Conservation (phyloP, 139 green algal species). For the Nannochloris sp. region DNA sequence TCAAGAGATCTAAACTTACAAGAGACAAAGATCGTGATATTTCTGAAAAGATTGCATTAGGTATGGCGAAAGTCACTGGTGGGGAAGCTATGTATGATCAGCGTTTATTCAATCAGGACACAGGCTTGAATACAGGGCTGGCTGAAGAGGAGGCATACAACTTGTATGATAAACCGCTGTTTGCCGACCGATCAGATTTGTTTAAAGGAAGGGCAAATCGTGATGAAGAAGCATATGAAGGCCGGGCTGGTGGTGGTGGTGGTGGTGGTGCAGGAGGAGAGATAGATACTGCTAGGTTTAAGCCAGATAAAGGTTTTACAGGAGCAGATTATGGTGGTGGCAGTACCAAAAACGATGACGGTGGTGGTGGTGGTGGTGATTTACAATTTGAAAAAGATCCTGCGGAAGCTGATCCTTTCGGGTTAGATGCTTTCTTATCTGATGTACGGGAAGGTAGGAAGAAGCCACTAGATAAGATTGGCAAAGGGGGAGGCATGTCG, state of each 20-base stretch:
- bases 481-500: not conserved
- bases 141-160: conserved; percentile 86
- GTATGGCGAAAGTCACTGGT: conserved; percentile 46
- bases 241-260: not conserved
- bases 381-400: conserved; percentile 85
- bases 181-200: conserved; percentile 66
- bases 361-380: conserved; percentile 24
- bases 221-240: conserved; percentile 41
- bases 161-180: conserved; percentile 95
- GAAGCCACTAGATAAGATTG: conserved; percentile 18
- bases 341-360: conserved; percentile 19
- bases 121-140: conserved; percentile 66
- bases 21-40: conserved; percentile 91
- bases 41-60: conserved; percentile 81
- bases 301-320: conserved; percentile 84
- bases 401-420: conserved; percentile 87
- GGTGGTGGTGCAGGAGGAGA: conserved; percentile 19
- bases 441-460: conserved; percentile 60
- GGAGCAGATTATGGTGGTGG: conserved; percentile 48
- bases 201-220: conserved; percentile 38
- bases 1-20: conserved; percentile 89
- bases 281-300: conserved; percentile 68
- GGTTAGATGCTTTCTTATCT: conserved; percentile 82
- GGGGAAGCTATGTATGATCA: conserved; percentile 95
- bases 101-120: conserved; percentile 97